Evolutionary conservation across 1,284 basidiomycete species (phyloP), one percentile per base, ranked within the genome.

Genomic region (Porodaedalea pini): DNA sequence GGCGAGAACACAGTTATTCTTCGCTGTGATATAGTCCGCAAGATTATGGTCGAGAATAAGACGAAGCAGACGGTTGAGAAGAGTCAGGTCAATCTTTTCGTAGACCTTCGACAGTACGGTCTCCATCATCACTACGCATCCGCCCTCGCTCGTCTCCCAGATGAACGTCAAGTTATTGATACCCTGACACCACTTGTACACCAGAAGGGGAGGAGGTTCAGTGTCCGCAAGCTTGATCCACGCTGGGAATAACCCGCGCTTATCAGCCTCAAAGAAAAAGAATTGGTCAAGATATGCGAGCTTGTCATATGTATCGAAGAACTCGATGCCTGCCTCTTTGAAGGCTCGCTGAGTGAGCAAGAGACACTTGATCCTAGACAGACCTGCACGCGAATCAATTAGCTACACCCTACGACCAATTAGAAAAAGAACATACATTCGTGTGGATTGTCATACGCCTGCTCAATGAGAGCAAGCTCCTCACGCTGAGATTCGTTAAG

Each of bases 171-270:
- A 71, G 68, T 94, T 94, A 71, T 94, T 94, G 75, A 94, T 92
- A 36, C 92, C 92, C 73, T 94, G 92, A 66, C 90, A 93, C 92
- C 92, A 94, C 76, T 98, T 98, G 78, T 98, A 98, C 21, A 97
- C 94, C 40, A 98, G 84, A 15, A 98, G 80, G 11, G 94, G 95
- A 1, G 95, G 94, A 1, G 95, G 95, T 67, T 98, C 94, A 0
- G 92, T 94, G 67, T 98, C 94, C 40, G 92, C 90, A 21, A 95
- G 95, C 74, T 98, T 98, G 71, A 98, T 95, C 94, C 95, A 98
- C 2, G 92, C 83, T 11, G 95, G 94, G 87, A 98, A 98, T 17
- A 98, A 75, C 54, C 92, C 92, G 66, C 95, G 89, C 73, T 98
- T 98, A 74, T 98, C 95, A n/a, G 92, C 93, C 76, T 90, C 88